Evolutionary conservation across 2,329 filamentous ascomycete species (phyloP).

Genomic region (Venturia nashicola): DNA sequence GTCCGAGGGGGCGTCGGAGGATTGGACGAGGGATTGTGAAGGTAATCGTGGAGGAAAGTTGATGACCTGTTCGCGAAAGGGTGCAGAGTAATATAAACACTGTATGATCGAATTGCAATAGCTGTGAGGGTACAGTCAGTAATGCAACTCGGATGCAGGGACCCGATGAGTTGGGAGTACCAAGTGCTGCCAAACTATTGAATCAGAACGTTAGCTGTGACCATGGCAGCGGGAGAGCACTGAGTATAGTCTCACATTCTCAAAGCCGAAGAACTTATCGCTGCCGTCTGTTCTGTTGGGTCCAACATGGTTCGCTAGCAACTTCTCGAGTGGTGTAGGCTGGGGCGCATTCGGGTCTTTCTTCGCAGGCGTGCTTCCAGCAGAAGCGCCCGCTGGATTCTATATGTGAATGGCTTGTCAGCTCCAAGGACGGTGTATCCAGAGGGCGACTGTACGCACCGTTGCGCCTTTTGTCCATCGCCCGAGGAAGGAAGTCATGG

Average conservation of each 20-base stretch:
- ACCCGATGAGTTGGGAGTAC: not conserved
- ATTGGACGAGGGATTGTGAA: slow-evolving; percentile 53
- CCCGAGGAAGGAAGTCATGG: slow-evolving; percentile 29
- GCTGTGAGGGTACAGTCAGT: slow-evolving; percentile 34
- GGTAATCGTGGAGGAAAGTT: slow-evolving; percentile 71
- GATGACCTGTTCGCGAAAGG: slow-evolving; percentile 88
- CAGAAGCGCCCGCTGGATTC: slow-evolving; percentile 4
- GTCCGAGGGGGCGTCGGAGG: not conserved
- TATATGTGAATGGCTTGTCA: not conserved
- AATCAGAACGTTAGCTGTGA: not conserved
- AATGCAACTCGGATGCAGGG: not conserved
- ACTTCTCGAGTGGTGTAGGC: slow-evolving; percentile 53
- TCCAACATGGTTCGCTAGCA: slow-evolving; percentile 72
- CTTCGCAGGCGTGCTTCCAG: slow-evolving; percentile 38
- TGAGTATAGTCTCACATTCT: slow-evolving; percentile 61
- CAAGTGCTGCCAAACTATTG: slow-evolving; percentile 9
- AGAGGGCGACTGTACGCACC: not conserved
- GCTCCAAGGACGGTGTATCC: not conserved
- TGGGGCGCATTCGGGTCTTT: slow-evolving; percentile 46
- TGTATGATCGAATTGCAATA: slow-evolving; percentile 99
- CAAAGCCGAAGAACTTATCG: slow-evolving; percentile 96
- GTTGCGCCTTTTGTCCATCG: slow-evolving; percentile 20
- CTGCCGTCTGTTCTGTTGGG: slow-evolving; percentile 76
- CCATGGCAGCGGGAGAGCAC: slow-evolving; percentile 45
- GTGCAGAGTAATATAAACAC: slow-evolving; percentile 88